Percentiles rank a stretch among this genome's conserved stretches.
These are phyloP conservation scores for Calocera viscosa DNA, from an alignment of 768 basidiomycete genomes.

Conservation along the genomic window DNA sequence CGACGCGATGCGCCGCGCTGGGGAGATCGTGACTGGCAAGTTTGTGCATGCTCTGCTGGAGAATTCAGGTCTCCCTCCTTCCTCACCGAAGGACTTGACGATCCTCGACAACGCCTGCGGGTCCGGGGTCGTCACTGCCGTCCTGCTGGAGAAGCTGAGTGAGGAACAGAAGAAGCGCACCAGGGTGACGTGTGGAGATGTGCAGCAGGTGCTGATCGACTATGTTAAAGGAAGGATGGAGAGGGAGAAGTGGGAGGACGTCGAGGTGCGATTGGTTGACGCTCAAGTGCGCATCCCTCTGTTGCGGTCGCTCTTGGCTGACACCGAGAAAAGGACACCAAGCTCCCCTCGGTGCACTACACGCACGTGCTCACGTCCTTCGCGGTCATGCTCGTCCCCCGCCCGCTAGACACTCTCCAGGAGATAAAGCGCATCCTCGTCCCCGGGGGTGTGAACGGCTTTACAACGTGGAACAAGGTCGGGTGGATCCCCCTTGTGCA, in stretches of 20 bases:
- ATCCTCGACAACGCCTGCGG: background rate
- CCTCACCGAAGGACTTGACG: background rate
- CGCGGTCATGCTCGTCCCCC: background rate
- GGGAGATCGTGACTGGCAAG: background rate
- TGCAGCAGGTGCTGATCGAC: background rate
- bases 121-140: background rate
- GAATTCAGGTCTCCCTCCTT: background rate
- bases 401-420: background rate
- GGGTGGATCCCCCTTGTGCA: conserved; percentile 9
- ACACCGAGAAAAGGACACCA: background rate
- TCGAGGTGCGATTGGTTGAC: background rate
- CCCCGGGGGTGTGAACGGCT: conserved; percentile 11
- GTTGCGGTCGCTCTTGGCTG: background rate
- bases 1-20: background rate
- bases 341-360: background rate
- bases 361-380: background rate
- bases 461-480: conserved; percentile 11
- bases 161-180: background rate
- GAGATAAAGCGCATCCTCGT: conserved; percentile 11
- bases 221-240: background rate
- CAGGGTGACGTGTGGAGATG: background rate
- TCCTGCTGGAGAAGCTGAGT: background rate
- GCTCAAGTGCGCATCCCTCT: background rate
- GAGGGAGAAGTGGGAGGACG: background rate
- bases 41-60: background rate